Percentiles rank a stretch among this genome's conserved stretches.
Conservation (phyloP, 1,284 basidiomycete species). For the Schizophyllum commune region DNA sequence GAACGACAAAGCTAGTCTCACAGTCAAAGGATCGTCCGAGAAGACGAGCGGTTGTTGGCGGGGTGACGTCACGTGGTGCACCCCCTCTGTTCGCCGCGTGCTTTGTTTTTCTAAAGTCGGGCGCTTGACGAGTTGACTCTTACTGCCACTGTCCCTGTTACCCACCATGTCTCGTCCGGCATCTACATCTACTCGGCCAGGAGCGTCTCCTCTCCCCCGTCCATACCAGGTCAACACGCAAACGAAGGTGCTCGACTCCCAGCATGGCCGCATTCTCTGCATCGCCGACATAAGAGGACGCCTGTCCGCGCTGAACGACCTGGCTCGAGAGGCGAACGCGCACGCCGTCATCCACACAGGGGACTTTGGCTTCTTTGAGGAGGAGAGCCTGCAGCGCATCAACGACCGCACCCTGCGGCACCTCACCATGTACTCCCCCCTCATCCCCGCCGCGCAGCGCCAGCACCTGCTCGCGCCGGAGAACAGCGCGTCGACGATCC, state of each 20-base stretch:
- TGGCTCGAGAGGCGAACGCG: conserved; percentile 85
- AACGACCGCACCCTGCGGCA: conserved; percentile 94
- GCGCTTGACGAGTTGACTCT: conserved; percentile 10
- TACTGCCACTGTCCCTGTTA: conserved; percentile 23
- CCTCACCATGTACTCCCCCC: conserved; percentile 95
- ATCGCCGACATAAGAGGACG: conserved; percentile 93
- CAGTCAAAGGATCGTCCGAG: too few species aligned
- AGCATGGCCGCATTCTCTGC: conserved; percentile 87
- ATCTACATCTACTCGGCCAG: conserved; percentile 32
- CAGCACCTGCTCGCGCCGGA: conserved; percentile 69
- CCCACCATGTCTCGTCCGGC: conserved; percentile 44
- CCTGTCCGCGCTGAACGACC: conserved; percentile 82
- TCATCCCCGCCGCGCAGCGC: conserved; percentile 79
- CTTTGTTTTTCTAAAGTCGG: conserved; percentile 5
- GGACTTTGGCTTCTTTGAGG: conserved; percentile 98
- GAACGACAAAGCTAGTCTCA: too few species aligned
- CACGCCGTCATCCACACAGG: conserved; percentile 96
- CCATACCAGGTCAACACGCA: conserved; percentile 61
- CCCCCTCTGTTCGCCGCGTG: too few species aligned
- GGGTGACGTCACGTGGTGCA: background rate
- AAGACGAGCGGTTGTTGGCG: background rate
- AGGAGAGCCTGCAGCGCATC: conserved; percentile 79
- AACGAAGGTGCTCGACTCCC: conserved; percentile 66
- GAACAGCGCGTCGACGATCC: conserved; percentile 51
- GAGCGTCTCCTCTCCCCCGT: conserved; percentile 45